phyloP scores from a whole-genome alignment of 2,329 filamentous ascomycete genomes.

The Ambrosiella xylebori region DNA sequence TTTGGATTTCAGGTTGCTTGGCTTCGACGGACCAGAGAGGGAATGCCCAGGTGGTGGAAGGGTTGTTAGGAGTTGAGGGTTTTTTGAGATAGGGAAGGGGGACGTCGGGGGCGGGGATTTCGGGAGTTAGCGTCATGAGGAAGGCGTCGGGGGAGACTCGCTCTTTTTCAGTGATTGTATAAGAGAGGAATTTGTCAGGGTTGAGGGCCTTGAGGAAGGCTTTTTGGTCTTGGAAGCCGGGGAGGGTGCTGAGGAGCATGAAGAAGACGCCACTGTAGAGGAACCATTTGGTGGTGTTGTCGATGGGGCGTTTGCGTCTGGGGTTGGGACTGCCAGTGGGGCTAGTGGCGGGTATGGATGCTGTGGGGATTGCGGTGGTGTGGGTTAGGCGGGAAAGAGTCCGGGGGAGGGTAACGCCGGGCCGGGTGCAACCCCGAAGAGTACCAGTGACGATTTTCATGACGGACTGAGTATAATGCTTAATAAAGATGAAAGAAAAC shows the following conservation, averaged over 20 bases:
- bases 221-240: slow-evolving; percentile 10
- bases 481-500: not conserved
- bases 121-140: slow-evolving; percentile 45
- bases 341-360: not conserved
- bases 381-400: not conserved
- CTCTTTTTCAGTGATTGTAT: slow-evolving; percentile 44
- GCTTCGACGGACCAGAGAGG: slow-evolving; percentile 81
- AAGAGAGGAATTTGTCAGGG: slow-evolving; percentile 43
- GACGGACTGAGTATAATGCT: not conserved
- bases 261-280: slow-evolving; percentile 10
- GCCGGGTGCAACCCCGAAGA: not conserved
- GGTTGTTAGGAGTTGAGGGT: slow-evolving; percentile 16
- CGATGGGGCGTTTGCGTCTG: slow-evolving; percentile 3
- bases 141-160: slow-evolving; percentile 49
- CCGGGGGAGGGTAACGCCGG: not conserved
- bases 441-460: not conserved
- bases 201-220: slow-evolving; percentile 29
- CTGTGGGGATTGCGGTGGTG: not conserved
- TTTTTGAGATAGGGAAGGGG: slow-evolving; percentile 15
- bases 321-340: not conserved
- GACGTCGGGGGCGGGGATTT: slow-evolving; percentile 12
- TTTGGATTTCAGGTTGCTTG: slow-evolving; percentile 87
- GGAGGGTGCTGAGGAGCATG: slow-evolving; percentile 9
- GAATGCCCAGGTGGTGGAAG: slow-evolving; percentile 20
- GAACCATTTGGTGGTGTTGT: slow-evolving; percentile 11